Evolutionary conservation across 768 basidiomycete species (phyloP).

Genomic region (Mycena polygramma): DNA sequence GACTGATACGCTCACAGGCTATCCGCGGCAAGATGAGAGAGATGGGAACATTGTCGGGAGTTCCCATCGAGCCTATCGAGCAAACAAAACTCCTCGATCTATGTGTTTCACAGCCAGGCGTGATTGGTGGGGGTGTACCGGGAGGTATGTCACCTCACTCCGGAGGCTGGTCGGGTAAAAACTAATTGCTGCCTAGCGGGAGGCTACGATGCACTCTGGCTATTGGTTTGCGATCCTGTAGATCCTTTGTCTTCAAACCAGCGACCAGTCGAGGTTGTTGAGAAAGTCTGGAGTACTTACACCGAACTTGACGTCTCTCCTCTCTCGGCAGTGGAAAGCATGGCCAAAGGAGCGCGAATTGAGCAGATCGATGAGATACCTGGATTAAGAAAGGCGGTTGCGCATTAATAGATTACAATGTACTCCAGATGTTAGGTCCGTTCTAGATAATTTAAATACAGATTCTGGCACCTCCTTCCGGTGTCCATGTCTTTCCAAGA

Average conservation of each 20-base stretch:
- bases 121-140: constrained; percentile 95
- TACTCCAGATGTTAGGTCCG: constrained; percentile 39
- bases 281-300: constrained; percentile 77
- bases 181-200: constrained; percentile 71
- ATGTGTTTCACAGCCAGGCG: constrained; percentile 83
- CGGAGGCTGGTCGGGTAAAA: background rate
- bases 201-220: constrained; percentile 97
- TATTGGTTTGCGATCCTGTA: constrained; percentile 79
- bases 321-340: constrained; percentile 77
- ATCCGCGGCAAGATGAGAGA: constrained; percentile 85
- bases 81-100: constrained; percentile 88
- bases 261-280: constrained; percentile 70
- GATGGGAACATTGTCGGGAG: constrained; percentile 83
- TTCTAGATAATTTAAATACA: constrained; percentile 62
- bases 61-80: constrained; percentile 91
- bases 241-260: constrained; percentile 58
- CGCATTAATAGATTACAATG: constrained; percentile 32
- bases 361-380: constrained; percentile 70
- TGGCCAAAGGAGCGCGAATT: constrained; percentile 72
- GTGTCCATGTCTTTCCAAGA: constrained; percentile 82
- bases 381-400: constrained; percentile 63
- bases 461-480: constrained; percentile 77
- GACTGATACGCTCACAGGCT: constrained; percentile 55
- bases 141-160: constrained; percentile 74
- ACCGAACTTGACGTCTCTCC: constrained; percentile 77